Conservation (phyloP, 2,329 filamentous ascomycete genomes). For the Aspergillus alliaceus region DNA sequence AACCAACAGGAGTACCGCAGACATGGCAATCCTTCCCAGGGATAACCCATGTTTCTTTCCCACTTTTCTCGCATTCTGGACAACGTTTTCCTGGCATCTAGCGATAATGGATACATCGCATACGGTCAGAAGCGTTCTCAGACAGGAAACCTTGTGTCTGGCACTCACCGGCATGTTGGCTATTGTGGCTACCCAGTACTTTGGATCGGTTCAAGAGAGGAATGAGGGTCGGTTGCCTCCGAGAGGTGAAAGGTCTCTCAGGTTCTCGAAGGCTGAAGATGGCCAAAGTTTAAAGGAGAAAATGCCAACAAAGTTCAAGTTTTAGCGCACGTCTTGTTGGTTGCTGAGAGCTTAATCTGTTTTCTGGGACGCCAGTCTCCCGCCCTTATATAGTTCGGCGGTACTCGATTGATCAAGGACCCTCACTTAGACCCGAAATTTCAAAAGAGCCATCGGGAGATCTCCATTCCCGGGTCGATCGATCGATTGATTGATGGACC, state of each 20-base stretch:
- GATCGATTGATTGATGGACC: conserved; percentile 21
- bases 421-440: background rate
- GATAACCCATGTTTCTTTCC: conserved; percentile 46
- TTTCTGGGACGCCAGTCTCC: conserved; percentile 3
- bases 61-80: conserved; percentile 36
- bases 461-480: conserved; percentile 23
- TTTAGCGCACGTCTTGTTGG: conserved; percentile 7
- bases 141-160: background rate
- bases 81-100: conserved; percentile 49
- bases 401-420: conserved; percentile 4
- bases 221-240: background rate
- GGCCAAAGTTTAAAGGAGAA: conserved; percentile 7
- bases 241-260: background rate
- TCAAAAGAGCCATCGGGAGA: conserved; percentile 20
- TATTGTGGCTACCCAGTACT: background rate
- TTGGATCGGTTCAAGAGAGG: background rate
- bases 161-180: conserved; percentile 11
- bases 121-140: background rate
- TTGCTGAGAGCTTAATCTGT: conserved; percentile 15
- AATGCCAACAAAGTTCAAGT: conserved; percentile 3
- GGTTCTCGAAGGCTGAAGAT: background rate
- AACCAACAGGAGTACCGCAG: conserved; percentile 38
- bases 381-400: conserved; percentile 19
- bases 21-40: conserved; percentile 48
- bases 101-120: background rate